Evolutionary conservation across 2,329 filamentous ascomycete genomes (phyloP), one percentile per base, ranked within the genome.

Genomic region (Elsinoe arachidis): DNA sequence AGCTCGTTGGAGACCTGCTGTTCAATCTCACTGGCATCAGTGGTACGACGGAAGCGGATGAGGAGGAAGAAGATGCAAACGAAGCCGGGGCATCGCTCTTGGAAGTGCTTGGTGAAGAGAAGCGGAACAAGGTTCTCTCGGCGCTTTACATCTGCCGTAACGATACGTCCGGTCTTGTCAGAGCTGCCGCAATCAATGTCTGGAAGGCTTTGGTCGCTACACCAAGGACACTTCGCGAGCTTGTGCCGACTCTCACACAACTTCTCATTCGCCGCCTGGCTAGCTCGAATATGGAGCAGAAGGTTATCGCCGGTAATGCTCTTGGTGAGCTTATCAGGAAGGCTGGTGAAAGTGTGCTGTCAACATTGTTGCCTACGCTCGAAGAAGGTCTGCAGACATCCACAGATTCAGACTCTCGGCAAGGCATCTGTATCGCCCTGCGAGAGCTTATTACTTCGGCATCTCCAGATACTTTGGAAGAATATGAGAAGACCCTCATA

Each of bases 11-110:
- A 64, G 95, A 99, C 68, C 79, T 99, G 51, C 81, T 99, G 21
- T 99, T 99, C 81, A 99, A 96, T 70, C 86, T 99, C 59, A 96
- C 91, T 23, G 93, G 93, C 69, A 91, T 97, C 69, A 95, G 82
- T 66, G 88, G 84, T 58, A 90, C 86, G 64, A 78, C 79, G 4
- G 88, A 90, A 60, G 79, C 84, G 17, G 88, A 90, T 53, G 86
- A 89, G 54, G 87, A 90, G 59, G 87, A 93, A 63, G 87, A 93
- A 62, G 81, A 84, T 58, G 87, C 85, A 43, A 87, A 85, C 66
- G 91, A 97, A 74, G 90, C 93, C 33, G 89, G 92, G 7, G 86
- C 89, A 60, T 96, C 93, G n/a, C 79, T 99, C 54, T 84, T 95
- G 61, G 92, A 97, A 70, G 86, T 92, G 1, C 87, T 99, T 49